These are phyloP conservation scores for Friedmanniomyces endolithicus DNA, from an alignment of 495 filamentous ascomycete species.

Conservation along the genomic window DNA sequence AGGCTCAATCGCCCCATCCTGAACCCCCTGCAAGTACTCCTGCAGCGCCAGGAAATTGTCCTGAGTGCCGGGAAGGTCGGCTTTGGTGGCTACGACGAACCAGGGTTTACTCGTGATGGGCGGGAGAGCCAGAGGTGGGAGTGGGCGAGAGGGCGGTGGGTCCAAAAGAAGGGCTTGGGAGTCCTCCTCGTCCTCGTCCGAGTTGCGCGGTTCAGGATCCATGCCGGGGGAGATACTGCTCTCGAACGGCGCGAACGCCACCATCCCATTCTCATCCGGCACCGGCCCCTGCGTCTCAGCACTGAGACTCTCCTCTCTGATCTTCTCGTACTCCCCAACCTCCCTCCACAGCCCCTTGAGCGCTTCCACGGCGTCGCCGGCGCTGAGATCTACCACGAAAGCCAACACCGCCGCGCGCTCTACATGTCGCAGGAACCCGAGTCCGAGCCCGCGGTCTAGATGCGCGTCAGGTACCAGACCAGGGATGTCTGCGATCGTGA, in stretches of 20 bases:
- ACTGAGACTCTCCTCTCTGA: constrained; percentile 47
- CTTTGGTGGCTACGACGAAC: constrained; percentile 96
- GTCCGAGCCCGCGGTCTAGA: constrained; percentile 79
- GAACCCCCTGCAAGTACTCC: constrained; percentile 51
- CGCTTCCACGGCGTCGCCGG: constrained; percentile 62
- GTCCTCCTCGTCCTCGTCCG: neutral
- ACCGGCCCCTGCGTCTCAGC: constrained; percentile 36
- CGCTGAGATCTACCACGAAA: constrained; percentile 80
- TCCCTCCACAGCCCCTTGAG: constrained; percentile 79
- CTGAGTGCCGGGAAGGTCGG: constrained; percentile 67
- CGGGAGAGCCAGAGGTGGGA: constrained; percentile 32
- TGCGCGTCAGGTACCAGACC: constrained; percentile 84
- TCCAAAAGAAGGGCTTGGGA: constrained; percentile 7
- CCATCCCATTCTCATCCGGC: constrained; percentile 14
- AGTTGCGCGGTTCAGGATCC: constrained; percentile 4
- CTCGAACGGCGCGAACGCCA: constrained; percentile 10
- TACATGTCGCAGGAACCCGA: constrained; percentile 85
- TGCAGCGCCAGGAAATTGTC: constrained; percentile 60
- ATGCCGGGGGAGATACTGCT: constrained; percentile 8
- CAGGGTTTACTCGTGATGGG: constrained; percentile 81
- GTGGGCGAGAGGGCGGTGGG: constrained; percentile 1
- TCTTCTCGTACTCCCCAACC: constrained; percentile 69
- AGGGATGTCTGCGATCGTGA: constrained; percentile 93
- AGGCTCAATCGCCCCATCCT: constrained; percentile 46
- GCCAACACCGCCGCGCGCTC: constrained; percentile 86